Evolutionary conservation across 345 rosid genomes (phyloP).

Genomic region (Aurinia saxatilis): DNA sequence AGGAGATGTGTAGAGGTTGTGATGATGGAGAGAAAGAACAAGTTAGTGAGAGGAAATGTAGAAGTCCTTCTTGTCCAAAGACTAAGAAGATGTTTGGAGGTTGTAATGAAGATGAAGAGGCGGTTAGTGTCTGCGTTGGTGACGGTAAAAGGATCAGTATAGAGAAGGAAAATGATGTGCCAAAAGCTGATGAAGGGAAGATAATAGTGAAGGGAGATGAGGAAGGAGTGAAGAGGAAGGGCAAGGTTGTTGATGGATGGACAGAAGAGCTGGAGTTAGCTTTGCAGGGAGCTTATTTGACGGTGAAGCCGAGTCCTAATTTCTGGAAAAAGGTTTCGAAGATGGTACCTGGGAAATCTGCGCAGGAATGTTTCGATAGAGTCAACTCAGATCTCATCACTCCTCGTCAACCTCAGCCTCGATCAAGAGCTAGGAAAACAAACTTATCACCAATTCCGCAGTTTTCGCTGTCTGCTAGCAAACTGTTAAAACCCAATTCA

Average conservation of each 20-base stretch:
- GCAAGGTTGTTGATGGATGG: constrained; percentile 45
- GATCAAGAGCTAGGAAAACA: constrained; percentile 42
- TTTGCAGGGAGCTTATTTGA: constrained; percentile 68
- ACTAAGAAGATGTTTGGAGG: constrained; percentile 4
- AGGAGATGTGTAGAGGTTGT: too few relatives aligned
- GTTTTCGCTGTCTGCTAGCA: constrained; percentile 65
- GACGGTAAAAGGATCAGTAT: too few relatives aligned
- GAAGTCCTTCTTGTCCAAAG: constrained; percentile 6
- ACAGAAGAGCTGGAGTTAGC: constrained; percentile 60
- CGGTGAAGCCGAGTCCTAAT: constrained; percentile 58
- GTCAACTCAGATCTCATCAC: constrained; percentile 53
- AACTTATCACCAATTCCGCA: constrained; percentile 35
- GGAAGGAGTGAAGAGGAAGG: constrained; percentile 18
- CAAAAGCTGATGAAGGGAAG: background rate
- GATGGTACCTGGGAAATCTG: constrained; percentile 83
- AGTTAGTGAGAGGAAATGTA: background rate
- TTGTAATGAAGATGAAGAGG: constrained; percentile 1
- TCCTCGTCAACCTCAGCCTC: constrained; percentile 49
- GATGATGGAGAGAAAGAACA: too few relatives aligned
- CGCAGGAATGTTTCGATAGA: constrained; percentile 77
- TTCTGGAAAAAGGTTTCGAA: constrained; percentile 81
- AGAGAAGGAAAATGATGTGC: background rate
- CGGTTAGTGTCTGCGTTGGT: constrained; percentile 7
- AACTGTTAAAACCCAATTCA: constrained; percentile 42
- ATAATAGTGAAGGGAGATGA: background rate